Percentiles rank a stretch among this genome's conserved stretches.
These are phyloP conservation scores for Triticum monococcum DNA, from an alignment of 176 grass and related monocot species.

Conservation along the genomic window DNA sequence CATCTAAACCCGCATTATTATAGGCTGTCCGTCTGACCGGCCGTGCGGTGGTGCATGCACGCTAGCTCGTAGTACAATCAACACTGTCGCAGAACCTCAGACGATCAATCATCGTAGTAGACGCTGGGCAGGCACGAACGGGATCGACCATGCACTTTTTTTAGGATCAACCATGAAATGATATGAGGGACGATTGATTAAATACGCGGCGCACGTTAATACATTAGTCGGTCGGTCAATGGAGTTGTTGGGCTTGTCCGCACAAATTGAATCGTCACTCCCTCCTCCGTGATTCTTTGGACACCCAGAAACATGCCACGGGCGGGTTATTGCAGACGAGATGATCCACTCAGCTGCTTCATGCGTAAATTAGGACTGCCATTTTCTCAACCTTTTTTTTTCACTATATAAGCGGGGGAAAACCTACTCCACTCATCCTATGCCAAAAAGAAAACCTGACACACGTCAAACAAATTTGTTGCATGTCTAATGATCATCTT, in stretches of 20 bases:
- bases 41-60: not conserved
- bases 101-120: not conserved
- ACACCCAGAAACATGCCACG: not conserved
- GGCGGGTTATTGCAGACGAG: not conserved
- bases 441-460: no score
- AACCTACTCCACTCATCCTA: no score
- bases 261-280: not conserved
- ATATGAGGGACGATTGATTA: not conserved
- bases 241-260: conserved; percentile 34
- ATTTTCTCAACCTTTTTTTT: not conserved
- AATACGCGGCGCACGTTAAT: not conserved
- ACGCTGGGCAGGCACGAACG: not conserved
- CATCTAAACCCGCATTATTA: not conserved
- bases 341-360: not conserved
- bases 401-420: no score
- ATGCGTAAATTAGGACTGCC: not conserved
- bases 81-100: not conserved
- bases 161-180: no score
- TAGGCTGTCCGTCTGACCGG: not conserved
- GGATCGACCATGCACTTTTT: not conserved
- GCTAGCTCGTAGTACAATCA: not conserved
- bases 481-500: no score
- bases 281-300: conserved; percentile 3
- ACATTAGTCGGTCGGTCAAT: conserved; percentile 4
- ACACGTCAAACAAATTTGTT: no score